Evolutionary conservation across 352 stramenopile genomes (phyloP), one percentile per base, ranked within the genome.

Genomic region (Phytophthora cryptogea): DNA sequence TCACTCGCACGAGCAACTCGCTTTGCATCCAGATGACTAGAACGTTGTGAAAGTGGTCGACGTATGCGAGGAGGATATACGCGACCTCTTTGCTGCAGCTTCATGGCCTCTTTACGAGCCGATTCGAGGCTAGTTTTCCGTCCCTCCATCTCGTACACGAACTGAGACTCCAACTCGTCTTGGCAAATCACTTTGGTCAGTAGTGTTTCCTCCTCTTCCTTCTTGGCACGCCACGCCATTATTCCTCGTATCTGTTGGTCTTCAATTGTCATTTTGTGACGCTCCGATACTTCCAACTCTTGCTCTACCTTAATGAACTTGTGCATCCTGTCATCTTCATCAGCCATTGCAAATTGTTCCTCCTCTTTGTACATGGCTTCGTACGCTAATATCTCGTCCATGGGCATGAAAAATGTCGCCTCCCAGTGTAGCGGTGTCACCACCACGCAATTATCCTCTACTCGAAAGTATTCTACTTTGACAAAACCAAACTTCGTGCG

Each of bases 401-500:
- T 42, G 0, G 69, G 66, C 3, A 89, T 63, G 37, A 68, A 89
- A 6, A 92, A 57, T 2, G 79, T 89, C 1, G 63, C 82, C 23
- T 78, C 43, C 82, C 82, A 94, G 2, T 64, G 33, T 0, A 79
- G 27, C 2, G 72, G 63, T 13, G 53, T 68, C 6, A 89, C 59
- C 2, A 88, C 70, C 2, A 91, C 61, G 36, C 59, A 83, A 7
- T 58, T 56, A 54, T 92, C 84, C 23, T 78, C 66, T 11, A 71
- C 51, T n/a, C 84, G 76, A 30, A 73, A 90, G 42, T 78, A 81
- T 1, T 78, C 5, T 0, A 89, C 68, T 7, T 53, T 52, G 1
- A 78, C 80, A 28, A 82, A 69, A 0, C 84, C 84, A 33, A 72
- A 91, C 23, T 42, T 74, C 6, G 82, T 90, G 1, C 55, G 62